These are phyloP conservation scores for Aspergillus cavernicola DNA, from an alignment of 495 filamentous ascomycete species.

Conservation along the genomic window DNA sequence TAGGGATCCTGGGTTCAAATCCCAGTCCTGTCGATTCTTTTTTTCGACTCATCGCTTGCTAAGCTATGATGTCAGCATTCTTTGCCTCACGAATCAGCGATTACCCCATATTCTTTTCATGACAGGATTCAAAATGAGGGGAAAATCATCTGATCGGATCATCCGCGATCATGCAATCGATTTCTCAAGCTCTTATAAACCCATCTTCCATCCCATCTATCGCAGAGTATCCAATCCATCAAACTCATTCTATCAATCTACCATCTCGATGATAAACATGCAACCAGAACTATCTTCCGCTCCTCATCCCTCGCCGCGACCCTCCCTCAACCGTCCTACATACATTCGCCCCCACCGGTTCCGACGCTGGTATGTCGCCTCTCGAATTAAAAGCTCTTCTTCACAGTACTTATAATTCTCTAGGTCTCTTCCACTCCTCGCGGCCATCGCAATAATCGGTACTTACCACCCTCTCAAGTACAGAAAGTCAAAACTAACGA, in stretches of 20 bases:
- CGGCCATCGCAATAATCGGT: slow-evolving; percentile 31
- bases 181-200: no score
- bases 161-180: no score
- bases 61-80: no score
- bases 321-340: slow-evolving; percentile 5
- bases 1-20: neutral
- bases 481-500: no score
- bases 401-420: neutral
- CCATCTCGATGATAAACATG: neutral
- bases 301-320: neutral
- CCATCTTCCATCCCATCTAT: no score
- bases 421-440: slow-evolving; percentile 35
- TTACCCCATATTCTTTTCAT: neutral
- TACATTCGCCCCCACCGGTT: neutral
- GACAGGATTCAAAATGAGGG: no score
- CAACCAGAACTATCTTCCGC: slow-evolving; percentile 1
- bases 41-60: no score
- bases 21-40: neutral
- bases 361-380: slow-evolving; percentile 5
- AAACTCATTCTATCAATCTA: neutral
- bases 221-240: no score
- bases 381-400: neutral
- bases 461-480: slow-evolving; percentile 1
- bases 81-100: neutral
- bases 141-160: no score